A percentile compares a stretch with the other conserved stretches of the same genome.
Evolutionary conservation across 192 early-diverging fungal species (phyloP).

Genomic region (Podila horticola): DNA sequence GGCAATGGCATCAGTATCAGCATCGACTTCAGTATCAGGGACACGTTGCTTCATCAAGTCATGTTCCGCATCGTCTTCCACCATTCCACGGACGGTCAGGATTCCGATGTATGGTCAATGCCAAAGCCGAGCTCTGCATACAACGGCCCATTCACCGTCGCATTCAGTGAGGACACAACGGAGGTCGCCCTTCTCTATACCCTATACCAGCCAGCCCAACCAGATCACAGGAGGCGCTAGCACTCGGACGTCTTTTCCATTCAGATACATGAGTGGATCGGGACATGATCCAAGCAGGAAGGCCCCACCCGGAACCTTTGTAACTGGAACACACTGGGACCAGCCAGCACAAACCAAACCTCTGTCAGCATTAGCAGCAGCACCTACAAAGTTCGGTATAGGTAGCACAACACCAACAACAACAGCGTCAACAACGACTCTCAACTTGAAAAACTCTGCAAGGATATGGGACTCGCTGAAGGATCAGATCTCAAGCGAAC

Average conservation of each 20-base stretch:
- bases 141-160: no score
- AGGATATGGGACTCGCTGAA: constrained; percentile 23
- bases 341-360: neutral
- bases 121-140: no score
- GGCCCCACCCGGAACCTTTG: constrained; percentile 8
- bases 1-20: neutral
- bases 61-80: neutral
- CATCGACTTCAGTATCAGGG: neutral
- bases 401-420: neutral
- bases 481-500: neutral
- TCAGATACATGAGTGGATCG: no score
- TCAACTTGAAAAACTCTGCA: neutral
- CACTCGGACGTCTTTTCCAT: no score
- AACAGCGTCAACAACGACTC: neutral
- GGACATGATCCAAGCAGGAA: no score
- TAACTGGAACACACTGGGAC: constrained; percentile 14
- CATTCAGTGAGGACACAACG: no score
- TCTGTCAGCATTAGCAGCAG: neutral
- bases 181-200: no score
- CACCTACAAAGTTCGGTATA: neutral
- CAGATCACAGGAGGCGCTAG: no score
- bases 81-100: neutral
- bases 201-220: no score
- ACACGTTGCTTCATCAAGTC: neutral
- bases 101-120: neutral